Evolutionary conservation across 495 filamentous ascomycete species (phyloP).

Genomic region (Bacidia gigantensis): DNA sequence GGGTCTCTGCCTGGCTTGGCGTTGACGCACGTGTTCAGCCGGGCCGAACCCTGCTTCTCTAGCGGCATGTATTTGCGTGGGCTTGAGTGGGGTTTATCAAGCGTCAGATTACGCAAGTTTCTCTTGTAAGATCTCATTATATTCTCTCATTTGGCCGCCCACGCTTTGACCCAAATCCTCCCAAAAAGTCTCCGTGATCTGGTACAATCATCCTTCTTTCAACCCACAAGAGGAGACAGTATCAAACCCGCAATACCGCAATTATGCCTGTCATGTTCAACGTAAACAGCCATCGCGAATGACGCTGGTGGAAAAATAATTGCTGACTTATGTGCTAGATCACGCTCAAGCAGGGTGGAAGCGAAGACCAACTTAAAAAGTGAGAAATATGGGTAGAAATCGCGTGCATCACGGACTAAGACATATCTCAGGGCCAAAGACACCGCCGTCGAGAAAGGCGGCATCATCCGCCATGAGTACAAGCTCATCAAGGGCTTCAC

Average conservation of each 20-base stretch:
- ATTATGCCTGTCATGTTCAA: slow-evolving; percentile 44
- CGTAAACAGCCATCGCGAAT: slow-evolving; percentile 29
- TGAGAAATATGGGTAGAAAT: slow-evolving; percentile 23
- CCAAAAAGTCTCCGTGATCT: neutral
- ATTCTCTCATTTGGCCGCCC: no score
- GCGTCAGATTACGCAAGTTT: slow-evolving; percentile 3
- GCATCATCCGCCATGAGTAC: slow-evolving; percentile 71
- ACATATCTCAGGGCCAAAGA: slow-evolving; percentile 51
- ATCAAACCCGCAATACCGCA: neutral
- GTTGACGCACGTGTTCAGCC: no score
- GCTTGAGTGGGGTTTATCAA: slow-evolving; percentile 1
- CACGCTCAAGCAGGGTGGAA: slow-evolving; percentile 56
- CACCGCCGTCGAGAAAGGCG: slow-evolving; percentile 52
- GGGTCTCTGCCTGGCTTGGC: no score
- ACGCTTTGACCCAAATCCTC: no score
- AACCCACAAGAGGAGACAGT: neutral
- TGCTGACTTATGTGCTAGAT: slow-evolving; percentile 37
- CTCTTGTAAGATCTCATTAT: neutral
- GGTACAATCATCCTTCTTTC: neutral
- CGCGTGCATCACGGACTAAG: neutral
- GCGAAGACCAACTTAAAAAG: slow-evolving; percentile 47
- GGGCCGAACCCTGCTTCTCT: neutral
- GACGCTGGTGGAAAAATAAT: neutral
- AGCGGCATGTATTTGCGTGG: no score
- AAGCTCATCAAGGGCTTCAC: slow-evolving; percentile 79